phyloP scores from a whole-genome alignment of 106 monocot genomes.

The Gastrodia elata region DNA sequence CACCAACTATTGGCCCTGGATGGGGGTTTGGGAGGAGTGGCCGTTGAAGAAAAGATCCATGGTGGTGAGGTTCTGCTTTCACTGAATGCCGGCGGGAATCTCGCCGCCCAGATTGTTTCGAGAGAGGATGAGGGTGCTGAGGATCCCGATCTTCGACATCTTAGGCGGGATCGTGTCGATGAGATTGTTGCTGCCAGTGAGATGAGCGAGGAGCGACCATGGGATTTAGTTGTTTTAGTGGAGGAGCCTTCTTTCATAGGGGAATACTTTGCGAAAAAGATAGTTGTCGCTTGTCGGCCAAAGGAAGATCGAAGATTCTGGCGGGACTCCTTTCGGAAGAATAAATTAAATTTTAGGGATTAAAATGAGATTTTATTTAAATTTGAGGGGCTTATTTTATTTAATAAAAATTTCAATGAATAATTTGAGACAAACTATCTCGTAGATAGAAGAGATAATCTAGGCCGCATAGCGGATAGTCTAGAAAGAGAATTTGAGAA shows the following conservation, averaged over 20 bases:
- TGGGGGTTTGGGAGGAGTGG: conserved; percentile 43
- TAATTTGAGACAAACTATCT: no score
- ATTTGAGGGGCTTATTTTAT: no score
- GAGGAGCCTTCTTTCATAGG: conserved; percentile 18
- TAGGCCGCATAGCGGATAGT: no score
- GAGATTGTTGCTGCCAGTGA: conserved; percentile 47
- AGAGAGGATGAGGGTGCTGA: conserved; percentile 73
- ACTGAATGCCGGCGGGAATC: conserved; percentile 47
- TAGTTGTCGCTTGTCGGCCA: conserved; percentile 63
- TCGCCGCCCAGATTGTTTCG: conserved; percentile 43
- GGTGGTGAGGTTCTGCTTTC: conserved; percentile 63
- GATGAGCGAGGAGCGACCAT: conserved; percentile 37
- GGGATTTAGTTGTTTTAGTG: no score
- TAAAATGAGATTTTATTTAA: no score
- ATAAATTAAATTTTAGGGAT: no score
- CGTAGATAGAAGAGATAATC: no score
- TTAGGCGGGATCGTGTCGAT: conserved; percentile 37
- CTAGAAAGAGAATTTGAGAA: no score
- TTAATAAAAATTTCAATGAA: no score
- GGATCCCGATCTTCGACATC: conserved; percentile 34
- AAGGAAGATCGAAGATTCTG: conserved; percentile 50
- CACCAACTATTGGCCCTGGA: conserved; percentile 66
- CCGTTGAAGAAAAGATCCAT: conserved; percentile 84
- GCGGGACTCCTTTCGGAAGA: no score
- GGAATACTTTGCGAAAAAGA: conserved; percentile 43